These are phyloP conservation scores for Xylaria arbuscula DNA, from an alignment of 2,329 filamentous ascomycete species.

Conservation along the genomic window DNA sequence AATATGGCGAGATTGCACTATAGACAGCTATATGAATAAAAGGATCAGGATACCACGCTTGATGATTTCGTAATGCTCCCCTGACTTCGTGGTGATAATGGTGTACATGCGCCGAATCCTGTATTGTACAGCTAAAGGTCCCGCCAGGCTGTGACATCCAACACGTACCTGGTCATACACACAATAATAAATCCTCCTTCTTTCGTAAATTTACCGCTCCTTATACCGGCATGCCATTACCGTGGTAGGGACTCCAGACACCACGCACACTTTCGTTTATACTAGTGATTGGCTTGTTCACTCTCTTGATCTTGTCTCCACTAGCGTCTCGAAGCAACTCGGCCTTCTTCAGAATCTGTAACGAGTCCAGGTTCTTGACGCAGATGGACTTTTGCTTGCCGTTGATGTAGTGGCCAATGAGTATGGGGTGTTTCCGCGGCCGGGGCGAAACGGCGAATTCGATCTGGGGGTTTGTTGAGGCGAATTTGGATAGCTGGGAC, in stretches of 20 bases:
- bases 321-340: constrained; percentile 78
- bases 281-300: constrained; percentile 72
- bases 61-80: constrained; percentile 15
- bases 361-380: constrained; percentile 84
- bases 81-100: constrained; percentile 25
- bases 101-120: constrained; percentile 33
- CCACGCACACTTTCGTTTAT: constrained; percentile 75
- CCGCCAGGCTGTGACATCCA: constrained; percentile 16
- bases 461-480: constrained; percentile 83
- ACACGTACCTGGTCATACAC: constrained; percentile 28
- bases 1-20: constrained; percentile 2
- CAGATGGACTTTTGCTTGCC: constrained; percentile 86
- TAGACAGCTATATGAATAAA: constrained; percentile 8
- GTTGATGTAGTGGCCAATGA: constrained; percentile 93
- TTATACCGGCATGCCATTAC: constrained; percentile 66
- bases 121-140: constrained; percentile 30
- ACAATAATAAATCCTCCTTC: constrained; percentile 33
- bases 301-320: constrained; percentile 76
- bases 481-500: constrained; percentile 79
- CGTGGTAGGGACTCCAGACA: constrained; percentile 77
- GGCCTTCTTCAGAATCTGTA: constrained; percentile 84
- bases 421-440: constrained; percentile 87
- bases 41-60: constrained; percentile 6
- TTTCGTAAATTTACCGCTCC: background rate
- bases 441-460: constrained; percentile 92